Percentiles rank a stretch among this genome's conserved stretches.
phyloP scores from a whole-genome alignment of 768 basidiomycete species.

The Psilocybe cubensis region DNA sequence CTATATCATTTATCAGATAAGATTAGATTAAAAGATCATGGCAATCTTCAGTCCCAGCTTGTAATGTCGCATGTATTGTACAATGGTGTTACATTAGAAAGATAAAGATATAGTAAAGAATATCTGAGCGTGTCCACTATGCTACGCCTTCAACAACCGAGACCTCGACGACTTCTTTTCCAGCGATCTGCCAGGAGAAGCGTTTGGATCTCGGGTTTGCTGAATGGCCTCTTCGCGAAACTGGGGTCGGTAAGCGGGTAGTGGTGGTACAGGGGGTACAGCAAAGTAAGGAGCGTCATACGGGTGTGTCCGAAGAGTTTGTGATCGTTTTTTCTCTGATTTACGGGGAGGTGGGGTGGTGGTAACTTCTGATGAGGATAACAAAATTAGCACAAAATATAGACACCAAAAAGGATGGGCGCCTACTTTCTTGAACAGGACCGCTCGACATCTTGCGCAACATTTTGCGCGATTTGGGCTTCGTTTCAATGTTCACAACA shows the following conservation, averaged over 20 bases:
- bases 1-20: conserved; percentile 19
- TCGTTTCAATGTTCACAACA: conserved; percentile 17
- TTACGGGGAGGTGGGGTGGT: conserved; percentile 4
- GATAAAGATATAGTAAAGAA: background rate
- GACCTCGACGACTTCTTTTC: background rate
- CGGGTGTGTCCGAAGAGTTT: conserved; percentile 51
- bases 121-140: background rate
- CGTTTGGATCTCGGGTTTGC: background rate
- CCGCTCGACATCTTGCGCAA: conserved; percentile 25
- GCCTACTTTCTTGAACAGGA: conserved; percentile 15
- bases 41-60: background rate
- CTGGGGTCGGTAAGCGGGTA: conserved; percentile 9
- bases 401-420: background rate
- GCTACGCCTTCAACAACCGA: conserved; percentile 2
- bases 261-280: conserved; percentile 43
- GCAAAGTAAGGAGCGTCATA: conserved; percentile 70
- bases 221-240: background rate
- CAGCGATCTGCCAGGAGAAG: background rate
- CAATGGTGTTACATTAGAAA: background rate
- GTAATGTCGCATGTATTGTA: background rate
- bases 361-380: background rate
- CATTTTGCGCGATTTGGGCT: conserved; percentile 12
- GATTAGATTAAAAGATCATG: conserved; percentile 6
- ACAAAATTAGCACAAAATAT: background rate
- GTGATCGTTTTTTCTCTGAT: conserved; percentile 38